Conservation (phyloP, 1,139 yeast species). For the Pichia sp. region DNA sequence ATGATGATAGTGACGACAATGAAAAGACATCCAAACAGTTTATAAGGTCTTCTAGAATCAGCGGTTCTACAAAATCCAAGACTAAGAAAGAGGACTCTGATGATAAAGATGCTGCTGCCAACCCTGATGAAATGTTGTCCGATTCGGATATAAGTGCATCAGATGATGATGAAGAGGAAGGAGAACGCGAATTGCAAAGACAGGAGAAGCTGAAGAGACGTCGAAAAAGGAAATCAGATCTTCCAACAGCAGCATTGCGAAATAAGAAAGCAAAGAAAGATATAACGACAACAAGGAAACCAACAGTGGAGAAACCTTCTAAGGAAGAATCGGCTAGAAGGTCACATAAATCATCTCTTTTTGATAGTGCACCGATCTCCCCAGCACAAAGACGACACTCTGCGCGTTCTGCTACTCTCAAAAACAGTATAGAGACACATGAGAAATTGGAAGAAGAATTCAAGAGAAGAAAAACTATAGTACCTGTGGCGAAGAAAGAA, state of each 20-base stretch:
- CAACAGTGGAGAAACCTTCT: slow-evolving; percentile 22
- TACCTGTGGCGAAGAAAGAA: slow-evolving; percentile 29
- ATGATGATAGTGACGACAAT: slow-evolving; percentile 17
- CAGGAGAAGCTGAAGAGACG: slow-evolving; percentile 41
- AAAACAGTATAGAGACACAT: slow-evolving; percentile 71
- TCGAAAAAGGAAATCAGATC: slow-evolving; percentile 28
- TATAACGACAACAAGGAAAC: too few species aligned
- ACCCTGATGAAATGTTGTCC: slow-evolving; percentile 35
- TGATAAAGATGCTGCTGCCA: slow-evolving; percentile 28
- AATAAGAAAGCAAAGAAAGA: slow-evolving; percentile 13
- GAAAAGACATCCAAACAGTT: too few species aligned
- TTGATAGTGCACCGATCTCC: slow-evolving; percentile 27
- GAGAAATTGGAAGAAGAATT: slow-evolving; percentile 69
- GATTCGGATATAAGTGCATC: slow-evolving; percentile 33
- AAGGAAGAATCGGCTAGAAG: slow-evolving; percentile 6
- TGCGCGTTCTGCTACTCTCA: slow-evolving; percentile 69
- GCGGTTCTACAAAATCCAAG: too few species aligned
- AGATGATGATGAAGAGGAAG: slow-evolving; percentile 51
- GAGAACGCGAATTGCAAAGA: slow-evolving; percentile 55
- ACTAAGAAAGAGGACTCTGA: slow-evolving; percentile 6
- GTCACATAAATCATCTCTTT: slow-evolving; percentile 23
- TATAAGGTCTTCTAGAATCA: too few species aligned
- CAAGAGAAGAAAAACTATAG: slow-evolving; percentile 44
- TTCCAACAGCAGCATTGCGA: slow-evolving; percentile 16
- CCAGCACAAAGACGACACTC: slow-evolving; percentile 60